Evolutionary conservation across 345 rosid species (phyloP).

Genomic region (Syzygium oleosum): DNA sequence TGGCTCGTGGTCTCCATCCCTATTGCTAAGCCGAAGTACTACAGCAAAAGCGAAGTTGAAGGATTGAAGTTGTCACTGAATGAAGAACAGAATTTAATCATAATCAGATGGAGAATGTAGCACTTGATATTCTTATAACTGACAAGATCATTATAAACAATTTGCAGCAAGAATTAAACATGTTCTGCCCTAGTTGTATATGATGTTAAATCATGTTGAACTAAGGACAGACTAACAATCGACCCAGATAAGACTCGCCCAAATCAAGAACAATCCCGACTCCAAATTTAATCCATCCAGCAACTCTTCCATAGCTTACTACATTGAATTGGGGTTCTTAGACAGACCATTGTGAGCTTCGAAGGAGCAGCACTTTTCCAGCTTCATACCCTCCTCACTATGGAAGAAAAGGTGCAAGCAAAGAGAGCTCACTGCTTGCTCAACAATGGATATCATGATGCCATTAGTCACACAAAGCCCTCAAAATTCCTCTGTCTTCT

Average conservation of each 20-base stretch:
- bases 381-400: background rate
- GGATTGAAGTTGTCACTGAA: background rate
- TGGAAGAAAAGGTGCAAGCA: background rate
- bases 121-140: background rate
- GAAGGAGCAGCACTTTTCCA: background rate
- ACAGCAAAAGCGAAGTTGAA: background rate
- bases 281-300: background rate
- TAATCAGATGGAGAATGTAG: background rate
- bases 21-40: background rate
- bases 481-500: background rate
- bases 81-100: background rate
- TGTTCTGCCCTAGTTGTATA: background rate
- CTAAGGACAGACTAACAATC: background rate
- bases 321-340: background rate
- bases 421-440: background rate
- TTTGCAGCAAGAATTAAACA: background rate
- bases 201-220: background rate
- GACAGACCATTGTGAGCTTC: background rate
- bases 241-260: background rate
- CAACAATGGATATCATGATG: background rate
- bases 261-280: background rate
- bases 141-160: background rate
- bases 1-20: conserved; percentile 28
- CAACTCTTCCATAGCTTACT: background rate
- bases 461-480: background rate